Evolutionary conservation across 371 early-diverging fungal genomes (phyloP), one percentile per base, ranked within the genome.

Genomic region (Gilbertella persicaria): DNA sequence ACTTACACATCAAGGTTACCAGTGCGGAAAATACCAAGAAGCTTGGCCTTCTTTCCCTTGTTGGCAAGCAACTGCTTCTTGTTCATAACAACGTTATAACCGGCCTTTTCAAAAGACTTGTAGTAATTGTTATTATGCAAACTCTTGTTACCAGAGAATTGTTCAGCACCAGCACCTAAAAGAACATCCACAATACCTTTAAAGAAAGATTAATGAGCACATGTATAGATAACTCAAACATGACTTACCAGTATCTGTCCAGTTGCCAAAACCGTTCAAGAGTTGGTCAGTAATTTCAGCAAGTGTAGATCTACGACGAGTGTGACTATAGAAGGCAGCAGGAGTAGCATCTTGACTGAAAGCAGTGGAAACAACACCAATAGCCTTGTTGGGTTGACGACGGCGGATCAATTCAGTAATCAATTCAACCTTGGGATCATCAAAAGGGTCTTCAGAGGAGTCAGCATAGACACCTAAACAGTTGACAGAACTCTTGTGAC

Each of bases 291-390:
- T 73, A 59, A 90, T 86, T 56, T 77, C 67, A 23, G 65, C 73
- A 43, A 70, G 71, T 43, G 76, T 71, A 20, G 50, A 53, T 56
- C 88, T 73, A 48, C 45, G 55, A 45, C 88, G 79, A 35, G 87
- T 87, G 68, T 89, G 88, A 33, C 78, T 38, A 38, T 60, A 80
- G 44, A 88, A 80, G 25, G 90, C 84, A 56, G 88, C 82, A 45
- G 90, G 90, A 12, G 90, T 89, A 45, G 88, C 90, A 62, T 89
- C 90, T 62, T 80, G 69, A 44, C 69, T 78, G 50, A 73, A 77
- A 45, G 90, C 87, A 41, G 90, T 89, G 45, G 85, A 75, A 36
- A 88, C 90, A 44, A 89, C 75, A 66, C 90, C 90, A 53, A 89
- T 79, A 52, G 79, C 84, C 55, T 75, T 75, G 72, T 81, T 82